Evolutionary conservation across 768 basidiomycete genomes (phyloP), one percentile per base, ranked within the genome.

Genomic region (Dioszegia aurantiaca): DNA sequence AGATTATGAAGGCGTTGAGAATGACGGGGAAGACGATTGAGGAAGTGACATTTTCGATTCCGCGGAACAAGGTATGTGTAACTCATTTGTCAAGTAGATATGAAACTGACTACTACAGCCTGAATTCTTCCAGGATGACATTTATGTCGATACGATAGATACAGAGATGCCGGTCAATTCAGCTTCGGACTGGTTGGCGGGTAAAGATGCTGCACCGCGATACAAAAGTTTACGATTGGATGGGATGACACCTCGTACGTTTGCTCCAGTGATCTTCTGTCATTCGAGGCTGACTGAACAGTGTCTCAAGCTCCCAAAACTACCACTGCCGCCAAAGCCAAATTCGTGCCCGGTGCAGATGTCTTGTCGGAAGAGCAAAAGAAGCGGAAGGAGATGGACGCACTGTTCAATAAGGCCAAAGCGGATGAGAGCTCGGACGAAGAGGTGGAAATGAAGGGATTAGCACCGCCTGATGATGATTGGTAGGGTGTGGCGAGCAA

Each of bases 101-200:
- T 45, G n/a, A 12, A 33, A 51, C 6, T 16, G 31, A 51, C 36
- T 17, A n/a, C 10, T 11, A 14, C 23, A 52, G 73, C 69, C 70
- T 43, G 75, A 76, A 8, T 75, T 67, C 64, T 78, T 77, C 74
- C 78, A 78, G 53, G 74, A 79, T 59, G 78, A 79, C 55, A 73
- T 79, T 42, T 79, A 68, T 44, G 55, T 71, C 11, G 61, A 62
- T 2, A 78, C 78, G 3, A 37, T 63, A 12, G 74, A 77, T 26
- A 55, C 60, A 0, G 67, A 69, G 48, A 61, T 53, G 9, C 54
- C 72, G 4, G 24, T 60, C 0, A 46, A 58, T 6, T 37, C 59
- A 0, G 63, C 69, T 1, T 17, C 52, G 19, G 69, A 73, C 9
- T 79, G 76, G 74, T 31, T 72, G 8, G 57, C 4, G 0, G 78